Evolutionary conservation across 116 monocot genomes (phyloP).

Genomic region (Zostera marina): DNA sequence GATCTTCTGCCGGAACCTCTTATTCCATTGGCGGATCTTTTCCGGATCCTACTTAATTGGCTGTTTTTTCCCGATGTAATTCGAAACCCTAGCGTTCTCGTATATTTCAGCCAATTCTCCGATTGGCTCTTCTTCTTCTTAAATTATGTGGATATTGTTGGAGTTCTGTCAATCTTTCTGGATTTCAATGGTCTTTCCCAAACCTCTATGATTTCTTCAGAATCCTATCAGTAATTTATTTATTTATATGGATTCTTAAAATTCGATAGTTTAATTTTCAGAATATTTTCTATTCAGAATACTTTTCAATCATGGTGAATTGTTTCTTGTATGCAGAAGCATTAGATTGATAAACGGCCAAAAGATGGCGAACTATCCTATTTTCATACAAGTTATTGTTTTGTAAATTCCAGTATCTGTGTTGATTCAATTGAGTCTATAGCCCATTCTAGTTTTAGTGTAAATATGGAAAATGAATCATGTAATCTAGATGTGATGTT

Average conservation of each 20-base stretch:
- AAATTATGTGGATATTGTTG: too few relatives aligned
- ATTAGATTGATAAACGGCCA: slow-evolving; percentile 36
- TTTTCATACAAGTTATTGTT: slow-evolving; percentile 50
- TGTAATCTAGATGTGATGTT: slow-evolving; percentile 5
- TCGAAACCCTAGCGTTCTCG: too few relatives aligned
- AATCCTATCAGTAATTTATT: neutral
- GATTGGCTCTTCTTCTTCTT: too few relatives aligned
- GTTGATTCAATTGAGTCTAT: slow-evolving; percentile 2
- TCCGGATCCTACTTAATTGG: too few relatives aligned
- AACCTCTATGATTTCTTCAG: neutral
- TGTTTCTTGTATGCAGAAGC: slow-evolving; percentile 25
- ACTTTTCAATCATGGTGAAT: neutral
- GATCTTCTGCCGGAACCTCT: too few relatives aligned
- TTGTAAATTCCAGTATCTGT: slow-evolving; percentile 19
- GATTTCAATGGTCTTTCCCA: neutral
- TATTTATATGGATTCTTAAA: neutral
- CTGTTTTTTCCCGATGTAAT: too few relatives aligned
- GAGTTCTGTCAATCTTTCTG: too few relatives aligned
- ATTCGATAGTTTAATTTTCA: neutral
- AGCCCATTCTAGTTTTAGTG: neutral
- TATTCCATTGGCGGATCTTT: too few relatives aligned
- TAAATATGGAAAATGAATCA: neutral
- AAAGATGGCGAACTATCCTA: slow-evolving; percentile 49
- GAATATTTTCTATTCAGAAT: neutral
- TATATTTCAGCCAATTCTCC: too few relatives aligned